These are phyloP conservation scores for Termitomyces eurrhizus DNA, from an alignment of 768 basidiomycete species.

Conservation along the genomic window DNA sequence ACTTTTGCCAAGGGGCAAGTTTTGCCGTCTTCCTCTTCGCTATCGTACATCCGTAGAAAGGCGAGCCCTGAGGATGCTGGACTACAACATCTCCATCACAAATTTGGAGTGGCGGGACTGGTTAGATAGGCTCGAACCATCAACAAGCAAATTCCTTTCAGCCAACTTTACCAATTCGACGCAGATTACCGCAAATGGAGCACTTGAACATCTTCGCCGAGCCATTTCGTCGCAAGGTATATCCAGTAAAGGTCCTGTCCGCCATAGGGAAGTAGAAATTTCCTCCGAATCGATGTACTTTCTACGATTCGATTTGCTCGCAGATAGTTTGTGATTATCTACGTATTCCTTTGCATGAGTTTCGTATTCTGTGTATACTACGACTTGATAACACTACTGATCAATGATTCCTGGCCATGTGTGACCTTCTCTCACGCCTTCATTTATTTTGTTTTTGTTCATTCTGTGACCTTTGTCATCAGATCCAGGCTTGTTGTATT, in stretches of 20 bases:
- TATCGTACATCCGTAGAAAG: constrained; percentile 6
- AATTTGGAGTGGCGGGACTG: constrained; percentile 14
- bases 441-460: too few relatives aligned
- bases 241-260: not conserved
- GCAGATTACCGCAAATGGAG: not conserved
- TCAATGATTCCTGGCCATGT: not conserved
- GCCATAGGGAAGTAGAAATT: not conserved
- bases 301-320: constrained; percentile 3
- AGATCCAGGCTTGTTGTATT: too few relatives aligned
- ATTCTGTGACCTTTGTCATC: too few relatives aligned
- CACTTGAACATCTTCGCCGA: constrained; percentile 3
- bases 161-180: not conserved
- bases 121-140: constrained; percentile 9
- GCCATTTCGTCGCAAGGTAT: not conserved
- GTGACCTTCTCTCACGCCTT: too few relatives aligned
- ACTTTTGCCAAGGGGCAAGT: constrained; percentile 5
- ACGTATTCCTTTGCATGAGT: not conserved
- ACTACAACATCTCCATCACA: constrained; percentile 15
- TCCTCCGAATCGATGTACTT: not conserved
- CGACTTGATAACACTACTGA: not conserved
- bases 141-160: constrained; percentile 5
- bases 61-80: constrained; percentile 13
- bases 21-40: constrained; percentile 12
- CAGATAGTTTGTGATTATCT: not conserved
- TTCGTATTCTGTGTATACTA: not conserved